Conservation (phyloP, 768 basidiomycete species). For the Coprinopsis cinerea region DNA sequence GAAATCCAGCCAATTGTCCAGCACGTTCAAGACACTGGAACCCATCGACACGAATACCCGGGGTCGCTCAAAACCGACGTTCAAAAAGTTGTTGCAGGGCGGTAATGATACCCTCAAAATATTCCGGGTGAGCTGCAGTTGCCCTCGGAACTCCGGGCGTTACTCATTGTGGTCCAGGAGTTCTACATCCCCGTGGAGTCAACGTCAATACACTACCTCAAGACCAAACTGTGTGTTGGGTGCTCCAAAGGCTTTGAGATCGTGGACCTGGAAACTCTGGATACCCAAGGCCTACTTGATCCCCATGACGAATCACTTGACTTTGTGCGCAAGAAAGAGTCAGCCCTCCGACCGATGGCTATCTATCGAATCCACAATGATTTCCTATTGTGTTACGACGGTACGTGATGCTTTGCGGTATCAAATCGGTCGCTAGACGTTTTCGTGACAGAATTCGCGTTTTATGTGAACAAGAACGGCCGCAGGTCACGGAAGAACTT, state of each 20-base stretch:
- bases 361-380: conserved; percentile 97
- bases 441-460: conserved; percentile 80
- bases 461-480: conserved; percentile 97
- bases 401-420: conserved; percentile 42
- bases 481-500: conserved; percentile 87
- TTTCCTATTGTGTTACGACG: conserved; percentile 96
- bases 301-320: conserved; percentile 88
- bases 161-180: conserved; percentile 47
- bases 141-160: background rate
- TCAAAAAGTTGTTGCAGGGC: conserved; percentile 89
- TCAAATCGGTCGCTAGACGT: conserved; percentile 8
- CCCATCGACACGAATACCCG: conserved; percentile 87
- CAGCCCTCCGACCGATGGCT: conserved; percentile 88
- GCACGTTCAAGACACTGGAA: conserved; percentile 95
- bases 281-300: conserved; percentile 94
- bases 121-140: conserved; percentile 61
- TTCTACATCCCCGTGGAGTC: conserved; percentile 99
- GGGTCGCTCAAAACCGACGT: conserved; percentile 81
- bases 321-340: conserved; percentile 86
- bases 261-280: conserved; percentile 93
- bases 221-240: conserved; percentile 95
- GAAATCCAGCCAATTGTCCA: conserved; percentile 90
- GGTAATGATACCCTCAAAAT: conserved; percentile 90
- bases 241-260: conserved; percentile 98
- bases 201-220: conserved; percentile 93